These are phyloP conservation scores for Colletotrichum costaricense DNA, from an alignment of 2,329 filamentous ascomycete genomes.

Conservation along the genomic window DNA sequence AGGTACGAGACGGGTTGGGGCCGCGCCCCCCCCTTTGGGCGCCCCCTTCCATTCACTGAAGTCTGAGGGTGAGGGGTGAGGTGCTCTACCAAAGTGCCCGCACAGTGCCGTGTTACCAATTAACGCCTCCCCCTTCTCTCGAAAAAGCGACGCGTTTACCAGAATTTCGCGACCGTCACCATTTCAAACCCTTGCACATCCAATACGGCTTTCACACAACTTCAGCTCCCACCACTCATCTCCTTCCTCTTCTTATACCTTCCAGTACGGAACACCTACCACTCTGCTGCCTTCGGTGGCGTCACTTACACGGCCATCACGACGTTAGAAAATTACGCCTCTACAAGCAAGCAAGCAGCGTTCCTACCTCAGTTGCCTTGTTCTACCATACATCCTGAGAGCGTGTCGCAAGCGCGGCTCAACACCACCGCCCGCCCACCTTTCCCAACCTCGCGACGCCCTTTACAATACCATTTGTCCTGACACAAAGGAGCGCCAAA, in stretches of 20 bases:
- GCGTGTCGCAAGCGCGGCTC: not conserved
- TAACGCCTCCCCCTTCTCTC: conserved; percentile 26
- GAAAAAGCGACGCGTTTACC: conserved; percentile 29
- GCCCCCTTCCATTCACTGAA: not conserved
- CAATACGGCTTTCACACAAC: conserved; percentile 7
- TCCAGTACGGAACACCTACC: not conserved
- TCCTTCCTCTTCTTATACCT: not conserved
- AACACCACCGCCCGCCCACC: not conserved
- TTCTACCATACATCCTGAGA: not conserved
- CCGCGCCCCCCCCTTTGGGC: not conserved
- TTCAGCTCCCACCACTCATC: conserved; percentile 17
- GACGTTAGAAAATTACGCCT: not conserved
- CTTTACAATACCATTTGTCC: not conserved
- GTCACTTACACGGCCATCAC: not conserved
- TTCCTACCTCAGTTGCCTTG: not conserved
- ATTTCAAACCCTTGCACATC: conserved; percentile 31
- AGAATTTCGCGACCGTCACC: conserved; percentile 26
- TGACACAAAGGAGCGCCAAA: not conserved
- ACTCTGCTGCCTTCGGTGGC: not conserved
- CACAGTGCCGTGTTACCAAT: conserved; percentile 23
- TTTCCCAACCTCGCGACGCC: not conserved
- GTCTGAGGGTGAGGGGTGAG: too few relatives aligned
- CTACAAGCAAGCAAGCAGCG: not conserved
- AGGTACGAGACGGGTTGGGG: not conserved
- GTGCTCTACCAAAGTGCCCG: not conserved